Percentiles rank a stretch among this genome's conserved stretches.
phyloP scores from a whole-genome alignment of 202 grass and related monocot genomes.

The Eragrostis tef region DNA sequence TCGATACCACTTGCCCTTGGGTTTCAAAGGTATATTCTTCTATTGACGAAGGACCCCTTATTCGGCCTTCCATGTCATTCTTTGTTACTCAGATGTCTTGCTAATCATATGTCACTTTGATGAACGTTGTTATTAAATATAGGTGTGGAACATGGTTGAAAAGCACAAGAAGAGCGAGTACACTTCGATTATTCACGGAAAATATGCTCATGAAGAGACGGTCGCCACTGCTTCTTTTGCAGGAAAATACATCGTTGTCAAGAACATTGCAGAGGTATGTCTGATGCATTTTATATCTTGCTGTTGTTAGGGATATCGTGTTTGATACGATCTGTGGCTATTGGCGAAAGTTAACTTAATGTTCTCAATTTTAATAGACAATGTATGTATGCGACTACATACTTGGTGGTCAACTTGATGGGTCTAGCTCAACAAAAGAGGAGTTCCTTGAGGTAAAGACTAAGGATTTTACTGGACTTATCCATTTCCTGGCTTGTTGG shows the following conservation, averaged over 20 bases:
- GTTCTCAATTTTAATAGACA: conserved; percentile 55
- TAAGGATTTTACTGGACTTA: conserved; percentile 18
- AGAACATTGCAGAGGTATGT: conserved; percentile 86
- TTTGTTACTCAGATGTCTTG: conserved; percentile 1
- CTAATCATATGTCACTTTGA: conserved; percentile 20
- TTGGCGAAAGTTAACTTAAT: conserved; percentile 16
- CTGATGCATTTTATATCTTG: conserved; percentile 16
- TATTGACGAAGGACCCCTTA: background rate
- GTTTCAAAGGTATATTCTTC: conserved; percentile 76
- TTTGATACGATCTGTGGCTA: background rate
- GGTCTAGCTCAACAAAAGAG: conserved; percentile 95
- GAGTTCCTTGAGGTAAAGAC: conserved; percentile 71
- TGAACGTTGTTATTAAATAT: conserved; percentile 14
- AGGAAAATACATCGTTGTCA: conserved; percentile 82
- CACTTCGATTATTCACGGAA: conserved; percentile 95
- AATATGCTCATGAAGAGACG: conserved; percentile 97
- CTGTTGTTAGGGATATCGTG: background rate
- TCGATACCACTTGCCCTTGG: conserved; percentile 99
- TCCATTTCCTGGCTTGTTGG: conserved; percentile 16
- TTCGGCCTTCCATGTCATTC: conserved; percentile 12
- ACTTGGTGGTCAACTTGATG: conserved; percentile 87
- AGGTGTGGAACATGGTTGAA: conserved; percentile 99
- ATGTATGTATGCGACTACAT: conserved; percentile 94
- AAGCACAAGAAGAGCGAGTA: conserved; percentile 99
- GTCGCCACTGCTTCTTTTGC: conserved; percentile 98